phyloP scores from a whole-genome alignment of 2,329 filamentous ascomycete species.

The Sclerotinia minor region DNA sequence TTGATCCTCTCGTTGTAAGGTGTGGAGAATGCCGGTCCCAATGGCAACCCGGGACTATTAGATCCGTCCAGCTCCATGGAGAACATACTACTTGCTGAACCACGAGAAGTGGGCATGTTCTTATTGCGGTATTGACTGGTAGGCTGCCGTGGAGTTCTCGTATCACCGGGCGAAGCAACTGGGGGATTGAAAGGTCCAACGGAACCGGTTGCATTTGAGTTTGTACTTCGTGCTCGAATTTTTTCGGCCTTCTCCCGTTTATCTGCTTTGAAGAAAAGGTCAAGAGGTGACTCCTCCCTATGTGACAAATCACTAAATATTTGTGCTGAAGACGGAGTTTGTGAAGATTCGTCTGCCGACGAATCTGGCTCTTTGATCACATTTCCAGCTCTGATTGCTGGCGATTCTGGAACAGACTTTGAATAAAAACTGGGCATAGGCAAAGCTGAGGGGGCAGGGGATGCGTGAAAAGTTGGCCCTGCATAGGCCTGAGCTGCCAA shows the following conservation, averaged over 20 bases:
- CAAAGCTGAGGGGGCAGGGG: constrained; percentile 84
- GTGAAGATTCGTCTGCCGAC: constrained; percentile 43
- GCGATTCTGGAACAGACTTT: constrained; percentile 70
- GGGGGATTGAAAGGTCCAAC: constrained; percentile 55
- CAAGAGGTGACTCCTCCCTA: constrained; percentile 73
- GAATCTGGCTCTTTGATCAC: constrained; percentile 46
- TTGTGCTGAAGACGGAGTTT: constrained; percentile 49
- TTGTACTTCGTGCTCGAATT: constrained; percentile 58
- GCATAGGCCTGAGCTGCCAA: constrained; percentile 61
- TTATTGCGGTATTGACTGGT: constrained; percentile 42
- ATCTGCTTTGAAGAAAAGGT: constrained; percentile 88
- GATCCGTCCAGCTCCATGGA: constrained; percentile 67
- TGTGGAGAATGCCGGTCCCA: constrained; percentile 68
- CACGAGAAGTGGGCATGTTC: constrained; percentile 48
- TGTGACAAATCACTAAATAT: constrained; percentile 54
- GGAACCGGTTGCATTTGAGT: constrained; percentile 49
- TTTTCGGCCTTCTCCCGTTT: constrained; percentile 77
- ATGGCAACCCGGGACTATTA: constrained; percentile 51
- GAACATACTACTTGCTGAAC: constrained; percentile 58
- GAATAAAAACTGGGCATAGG: constrained; percentile 88
- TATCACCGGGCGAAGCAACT: constrained; percentile 44
- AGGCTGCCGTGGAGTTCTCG: constrained; percentile 38
- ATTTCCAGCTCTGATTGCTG: constrained; percentile 46
- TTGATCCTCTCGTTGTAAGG: constrained; percentile 63
- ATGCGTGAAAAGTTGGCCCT: constrained; percentile 91